phyloP scores from a whole-genome alignment of 495 filamentous ascomycete species.

The Parathielavia hyrcaniae region DNA sequence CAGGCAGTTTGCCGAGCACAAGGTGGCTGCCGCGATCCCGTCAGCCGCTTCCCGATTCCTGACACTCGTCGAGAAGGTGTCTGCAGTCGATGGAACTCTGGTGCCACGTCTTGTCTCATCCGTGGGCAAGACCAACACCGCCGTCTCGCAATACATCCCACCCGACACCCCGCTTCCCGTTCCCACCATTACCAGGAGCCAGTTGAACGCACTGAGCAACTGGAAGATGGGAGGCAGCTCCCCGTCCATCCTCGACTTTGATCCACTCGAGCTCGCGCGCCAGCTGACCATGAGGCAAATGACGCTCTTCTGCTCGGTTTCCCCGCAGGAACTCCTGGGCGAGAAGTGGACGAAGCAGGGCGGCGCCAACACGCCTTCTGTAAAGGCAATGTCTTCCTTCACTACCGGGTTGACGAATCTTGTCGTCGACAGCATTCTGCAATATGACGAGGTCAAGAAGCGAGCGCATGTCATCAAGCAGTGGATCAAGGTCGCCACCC shows the following conservation, averaged over 20 bases:
- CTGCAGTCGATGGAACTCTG: constrained; percentile 62
- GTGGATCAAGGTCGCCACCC: constrained; percentile 93
- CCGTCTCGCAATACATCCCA: constrained; percentile 60
- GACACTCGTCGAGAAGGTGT: constrained; percentile 78
- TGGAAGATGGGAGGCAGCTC: constrained; percentile 64
- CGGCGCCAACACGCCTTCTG: constrained; percentile 76
- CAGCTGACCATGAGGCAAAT: constrained; percentile 95
- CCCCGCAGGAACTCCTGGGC: constrained; percentile 88
- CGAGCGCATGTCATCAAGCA: constrained; percentile 89
- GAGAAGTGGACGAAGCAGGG: constrained; percentile 88
- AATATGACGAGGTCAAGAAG: constrained; percentile 81
- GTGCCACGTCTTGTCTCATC: constrained; percentile 85
- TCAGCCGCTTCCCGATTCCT: constrained; percentile 70
- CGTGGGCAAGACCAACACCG: constrained; percentile 78
- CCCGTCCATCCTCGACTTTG: constrained; percentile 84
- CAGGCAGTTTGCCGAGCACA: constrained; percentile 66
- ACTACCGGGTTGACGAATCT: constrained; percentile 88
- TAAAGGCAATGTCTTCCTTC: constrained; percentile 86
- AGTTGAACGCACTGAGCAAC: constrained; percentile 61
- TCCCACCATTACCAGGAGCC: constrained; percentile 66
- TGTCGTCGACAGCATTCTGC: constrained; percentile 91
- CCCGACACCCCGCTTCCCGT: constrained; percentile 65
- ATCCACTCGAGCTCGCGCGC: constrained; percentile 83
- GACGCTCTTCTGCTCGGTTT: constrained; percentile 84
- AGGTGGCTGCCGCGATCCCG: constrained; percentile 61